These are phyloP conservation scores for Podospora pseudoanserina DNA, from an alignment of 495 filamentous ascomycete genomes.

Conservation along the genomic window DNA sequence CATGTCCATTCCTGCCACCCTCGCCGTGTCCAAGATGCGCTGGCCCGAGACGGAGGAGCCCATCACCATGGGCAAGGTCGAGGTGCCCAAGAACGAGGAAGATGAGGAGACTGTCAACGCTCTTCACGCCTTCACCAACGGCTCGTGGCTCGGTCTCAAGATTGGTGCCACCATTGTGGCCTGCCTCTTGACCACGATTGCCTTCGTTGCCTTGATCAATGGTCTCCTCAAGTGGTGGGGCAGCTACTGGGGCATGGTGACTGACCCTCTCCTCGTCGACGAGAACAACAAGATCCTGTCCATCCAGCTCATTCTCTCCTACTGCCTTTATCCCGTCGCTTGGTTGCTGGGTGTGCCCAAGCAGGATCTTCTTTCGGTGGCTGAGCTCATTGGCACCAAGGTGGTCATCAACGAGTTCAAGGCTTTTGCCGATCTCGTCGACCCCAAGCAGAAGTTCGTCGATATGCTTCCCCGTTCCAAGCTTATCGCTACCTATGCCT, in stretches of 20 bases:
- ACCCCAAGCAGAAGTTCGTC: constrained; percentile 53
- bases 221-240: constrained; percentile 89
- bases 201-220: constrained; percentile 69
- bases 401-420: constrained; percentile 73
- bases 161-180: constrained; percentile 82
- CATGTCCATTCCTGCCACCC: constrained; percentile 87
- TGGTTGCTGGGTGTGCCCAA: constrained; percentile 82
- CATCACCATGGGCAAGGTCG: constrained; percentile 70
- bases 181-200: constrained; percentile 79
- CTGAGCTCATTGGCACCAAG: constrained; percentile 76
- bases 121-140: constrained; percentile 82
- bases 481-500: constrained; percentile 85
- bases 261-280: too few relatives aligned
- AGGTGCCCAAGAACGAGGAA: constrained; percentile 72
- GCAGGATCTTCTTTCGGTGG: constrained; percentile 67
- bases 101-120: constrained; percentile 64
- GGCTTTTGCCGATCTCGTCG: constrained; percentile 58
- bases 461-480: constrained; percentile 63
- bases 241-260: constrained; percentile 64
- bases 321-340: constrained; percentile 77
- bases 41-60: constrained; percentile 85
- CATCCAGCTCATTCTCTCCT: constrained; percentile 73
- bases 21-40: constrained; percentile 82
- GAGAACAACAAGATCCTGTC: constrained; percentile 56
- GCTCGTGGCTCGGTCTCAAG: constrained; percentile 84